Evolutionary conservation across 306 rosid species (phyloP), one percentile per base, ranked within the genome.

Genomic region (Begonia masoniana): DNA sequence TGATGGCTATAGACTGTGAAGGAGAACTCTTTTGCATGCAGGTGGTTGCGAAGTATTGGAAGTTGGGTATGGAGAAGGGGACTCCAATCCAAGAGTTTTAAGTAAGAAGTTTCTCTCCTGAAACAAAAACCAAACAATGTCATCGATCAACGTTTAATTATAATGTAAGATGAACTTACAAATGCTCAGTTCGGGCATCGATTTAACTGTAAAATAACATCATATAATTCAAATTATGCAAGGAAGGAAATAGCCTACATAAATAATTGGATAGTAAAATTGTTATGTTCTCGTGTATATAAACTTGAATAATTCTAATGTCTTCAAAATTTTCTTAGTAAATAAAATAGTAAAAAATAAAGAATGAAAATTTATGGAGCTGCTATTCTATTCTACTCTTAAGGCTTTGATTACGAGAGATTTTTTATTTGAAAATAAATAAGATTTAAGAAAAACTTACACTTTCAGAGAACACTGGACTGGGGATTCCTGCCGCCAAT

Each of bases 401-500:
- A 21, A 21, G 24, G 24, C 24, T 21, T 21, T 21, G 24, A 21
- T 12, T 43, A 43, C 47, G 3, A 43, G 47, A 45, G 49, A 4
- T 45, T n/a, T 45, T 45, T 45, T 4, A 45, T 10, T 10, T 45
- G 49, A 45, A 10, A 45, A 45, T 45, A 45, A 45, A 45, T 45
- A n/a, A 45, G 15, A n/a, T 10, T n/a, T n/a, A 12, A 45, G 39
- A 62, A 57, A 55, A 66, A 77, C 99, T 92, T 82, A 92, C 99
- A 71, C 99, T 92, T 71, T 92, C 99, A 55, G 99, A 92, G 74
- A 92, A 92, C 57, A 83, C 80, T 41, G 99, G 99, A 76, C 96
- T 92, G 26, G 99, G 99, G 62, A 92, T 87, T 76, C 95, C 99
- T 49, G 99, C 96, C 62, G 95, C 85, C 68, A 83, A 79, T 74